Evolutionary conservation across 306 rosid species (phyloP).

Genomic region (Cicer arietinum): DNA sequence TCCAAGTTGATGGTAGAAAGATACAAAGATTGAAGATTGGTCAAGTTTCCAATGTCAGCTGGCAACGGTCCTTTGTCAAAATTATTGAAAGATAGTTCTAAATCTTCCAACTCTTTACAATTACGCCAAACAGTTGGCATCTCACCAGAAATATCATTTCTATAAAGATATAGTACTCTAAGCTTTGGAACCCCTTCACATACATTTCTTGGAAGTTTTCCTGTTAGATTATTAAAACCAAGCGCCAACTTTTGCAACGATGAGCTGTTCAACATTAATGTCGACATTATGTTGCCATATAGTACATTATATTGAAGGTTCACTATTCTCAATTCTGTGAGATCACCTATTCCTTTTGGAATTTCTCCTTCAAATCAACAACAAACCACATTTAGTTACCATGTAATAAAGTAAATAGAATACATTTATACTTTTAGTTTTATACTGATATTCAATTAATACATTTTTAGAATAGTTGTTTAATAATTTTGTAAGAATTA

Average conservation of each 20-base stretch:
- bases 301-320: not conserved
- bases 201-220: conserved; percentile 30
- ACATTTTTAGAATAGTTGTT: too few species aligned
- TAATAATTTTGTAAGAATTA: too few species aligned
- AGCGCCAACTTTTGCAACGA: not conserved
- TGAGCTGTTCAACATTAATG: conserved; percentile 26
- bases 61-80: conserved; percentile 28
- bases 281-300: not conserved
- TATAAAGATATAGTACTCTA: not conserved
- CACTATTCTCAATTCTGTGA: not conserved
- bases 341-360: conserved; percentile 19
- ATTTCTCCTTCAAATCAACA: conserved; percentile 30
- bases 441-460: too few species aligned
- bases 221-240: not conserved
- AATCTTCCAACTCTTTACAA: conserved; percentile 19
- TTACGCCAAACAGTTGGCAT: conserved; percentile 32
- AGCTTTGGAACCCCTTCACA: conserved; percentile 35
- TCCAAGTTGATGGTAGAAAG: not conserved
- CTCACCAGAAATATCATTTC: conserved; percentile 16
- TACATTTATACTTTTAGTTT: too few species aligned
- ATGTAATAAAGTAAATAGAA: too few species aligned
- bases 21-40: conserved; percentile 7
- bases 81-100: not conserved
- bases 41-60: conserved; percentile 20
- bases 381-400: not conserved